Percentiles rank a stretch among this genome's conserved stretches.
phyloP scores from a whole-genome alignment of 176 grass and related monocot genomes.

The Eragrostis curvula region DNA sequence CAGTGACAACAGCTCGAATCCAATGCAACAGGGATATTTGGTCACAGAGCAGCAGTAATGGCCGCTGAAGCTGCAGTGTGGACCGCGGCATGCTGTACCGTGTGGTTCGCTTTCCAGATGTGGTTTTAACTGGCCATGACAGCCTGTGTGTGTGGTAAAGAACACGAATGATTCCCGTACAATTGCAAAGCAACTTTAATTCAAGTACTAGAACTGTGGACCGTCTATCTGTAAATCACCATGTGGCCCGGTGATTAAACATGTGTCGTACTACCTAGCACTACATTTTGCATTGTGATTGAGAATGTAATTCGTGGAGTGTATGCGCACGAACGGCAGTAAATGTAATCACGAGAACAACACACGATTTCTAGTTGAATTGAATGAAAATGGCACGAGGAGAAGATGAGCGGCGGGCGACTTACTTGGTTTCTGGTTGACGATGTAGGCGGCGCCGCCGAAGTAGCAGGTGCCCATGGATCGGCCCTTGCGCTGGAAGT shows the following conservation, averaged over 20 bases:
- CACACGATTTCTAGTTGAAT: no score
- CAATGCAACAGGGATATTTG: slow-evolving; percentile 34
- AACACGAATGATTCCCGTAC: slow-evolving; percentile 21
- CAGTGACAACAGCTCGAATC: slow-evolving; percentile 18
- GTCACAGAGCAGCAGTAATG: neutral
- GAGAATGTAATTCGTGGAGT: neutral
- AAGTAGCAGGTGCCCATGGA: slow-evolving; percentile 82
- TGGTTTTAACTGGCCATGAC: neutral
- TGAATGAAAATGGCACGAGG: neutral
- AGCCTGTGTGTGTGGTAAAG: slow-evolving; percentile 15
- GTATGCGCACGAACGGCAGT: neutral
- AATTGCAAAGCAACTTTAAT: slow-evolving; percentile 23
- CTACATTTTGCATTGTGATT: neutral
- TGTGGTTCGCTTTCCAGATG: neutral
- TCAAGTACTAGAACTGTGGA: slow-evolving; percentile 4
- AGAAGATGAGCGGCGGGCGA: neutral
- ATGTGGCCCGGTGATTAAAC: neutral
- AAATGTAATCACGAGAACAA: neutral
- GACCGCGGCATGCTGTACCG: neutral
- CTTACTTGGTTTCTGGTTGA: slow-evolving; percentile 69
- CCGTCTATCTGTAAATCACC: neutral
- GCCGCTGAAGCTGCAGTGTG: neutral
- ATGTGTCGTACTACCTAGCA: neutral
- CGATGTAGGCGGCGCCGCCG: slow-evolving; percentile 76
- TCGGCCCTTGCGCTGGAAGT: slow-evolving; percentile 71